A percentile compares a stretch with the other conserved stretches of the same genome.
phyloP scores from a whole-genome alignment of 2,329 filamentous ascomycete genomes.

The Monilinia fructicola region DNA sequence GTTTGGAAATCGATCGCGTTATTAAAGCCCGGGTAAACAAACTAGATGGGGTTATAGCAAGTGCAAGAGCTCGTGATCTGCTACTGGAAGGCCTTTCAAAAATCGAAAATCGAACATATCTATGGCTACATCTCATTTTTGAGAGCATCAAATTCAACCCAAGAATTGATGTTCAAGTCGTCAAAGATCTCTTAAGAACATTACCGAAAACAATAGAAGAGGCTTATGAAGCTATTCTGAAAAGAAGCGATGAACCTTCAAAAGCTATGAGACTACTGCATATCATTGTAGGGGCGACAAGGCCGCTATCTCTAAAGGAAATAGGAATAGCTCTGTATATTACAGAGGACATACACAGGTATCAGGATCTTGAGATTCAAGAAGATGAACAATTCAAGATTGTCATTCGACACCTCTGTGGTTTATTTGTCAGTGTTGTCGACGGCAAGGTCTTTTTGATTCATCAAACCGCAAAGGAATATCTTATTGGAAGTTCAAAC shows the following conservation, averaged over 20 bases:
- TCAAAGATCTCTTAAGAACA: background rate
- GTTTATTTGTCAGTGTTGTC: constrained; percentile 21
- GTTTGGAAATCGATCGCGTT: constrained; percentile 24
- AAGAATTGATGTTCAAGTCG: background rate
- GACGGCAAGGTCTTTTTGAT: constrained; percentile 23
- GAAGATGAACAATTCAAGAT: constrained; percentile 19
- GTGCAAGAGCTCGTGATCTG: constrained; percentile 3
- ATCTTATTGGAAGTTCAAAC: constrained; percentile 16
- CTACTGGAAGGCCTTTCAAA: constrained; percentile 1
- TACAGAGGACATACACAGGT: background rate
- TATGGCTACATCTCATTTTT: constrained; percentile 24
- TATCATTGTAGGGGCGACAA: constrained; percentile 19
- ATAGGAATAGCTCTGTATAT: constrained; percentile 15
- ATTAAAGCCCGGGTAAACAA: constrained; percentile 14
- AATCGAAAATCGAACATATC: constrained; percentile 23
- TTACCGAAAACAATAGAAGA: constrained; percentile 8
- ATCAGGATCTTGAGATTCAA: constrained; percentile 19
- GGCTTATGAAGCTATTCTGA: constrained; percentile 21
- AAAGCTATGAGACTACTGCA: constrained; percentile 18
- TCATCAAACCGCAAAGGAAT: constrained; percentile 24
- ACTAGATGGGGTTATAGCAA: constrained; percentile 1
- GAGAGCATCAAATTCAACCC: background rate
- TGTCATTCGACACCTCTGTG: constrained; percentile 23
- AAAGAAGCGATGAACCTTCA: constrained; percentile 2
- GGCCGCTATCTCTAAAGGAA: constrained; percentile 21